Conservation (phyloP, 192 early-diverging fungal genomes). For the Rhizoclosmatium sp. region DNA sequence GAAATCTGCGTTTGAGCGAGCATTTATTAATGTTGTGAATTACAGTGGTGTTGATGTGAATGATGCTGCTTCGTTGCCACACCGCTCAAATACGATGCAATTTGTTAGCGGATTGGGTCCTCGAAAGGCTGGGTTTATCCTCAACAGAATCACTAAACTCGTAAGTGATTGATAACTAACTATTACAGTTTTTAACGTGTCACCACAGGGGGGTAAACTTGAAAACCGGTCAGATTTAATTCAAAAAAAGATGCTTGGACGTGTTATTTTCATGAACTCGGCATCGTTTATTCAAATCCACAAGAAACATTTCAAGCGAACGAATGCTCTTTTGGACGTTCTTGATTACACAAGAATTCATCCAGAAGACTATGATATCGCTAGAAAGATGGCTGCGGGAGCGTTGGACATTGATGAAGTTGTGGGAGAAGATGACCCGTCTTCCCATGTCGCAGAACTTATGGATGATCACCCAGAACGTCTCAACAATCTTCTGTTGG, state of each 20-base stretch:
- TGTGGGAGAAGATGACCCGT: constrained; percentile 73
- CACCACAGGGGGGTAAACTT: constrained; percentile 52
- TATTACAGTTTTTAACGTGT: constrained; percentile 11
- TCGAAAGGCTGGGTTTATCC: constrained; percentile 84
- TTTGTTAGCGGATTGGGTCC: constrained; percentile 95
- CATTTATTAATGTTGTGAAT: constrained; percentile 87
- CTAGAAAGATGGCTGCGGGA: constrained; percentile 96
- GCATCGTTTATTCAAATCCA: constrained; percentile 89
- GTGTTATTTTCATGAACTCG: constrained; percentile 89
- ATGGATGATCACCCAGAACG: constrained; percentile 74
- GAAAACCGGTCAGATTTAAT: constrained; percentile 79
- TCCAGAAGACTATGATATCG: constrained; percentile 93
- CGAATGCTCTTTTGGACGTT: constrained; percentile 68
- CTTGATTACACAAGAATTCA: constrained; percentile 96
- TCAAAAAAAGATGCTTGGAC: constrained; percentile 67
- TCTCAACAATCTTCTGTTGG: constrained; percentile 86
- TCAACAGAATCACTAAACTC: constrained; percentile 62
- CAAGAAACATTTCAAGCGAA: constrained; percentile 51
- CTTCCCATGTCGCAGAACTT: constrained; percentile 79
- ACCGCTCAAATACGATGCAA: constrained; percentile 76
- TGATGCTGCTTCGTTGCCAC: constrained; percentile 65
- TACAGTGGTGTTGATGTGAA: constrained; percentile 90
- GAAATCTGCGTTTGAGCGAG: constrained; percentile 77
- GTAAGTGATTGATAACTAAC: constrained; percentile 23
- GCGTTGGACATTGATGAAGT: constrained; percentile 83